phyloP scores from a whole-genome alignment of 2,329 filamentous ascomycete genomes.

The Alternaria novae-zelandiae region DNA sequence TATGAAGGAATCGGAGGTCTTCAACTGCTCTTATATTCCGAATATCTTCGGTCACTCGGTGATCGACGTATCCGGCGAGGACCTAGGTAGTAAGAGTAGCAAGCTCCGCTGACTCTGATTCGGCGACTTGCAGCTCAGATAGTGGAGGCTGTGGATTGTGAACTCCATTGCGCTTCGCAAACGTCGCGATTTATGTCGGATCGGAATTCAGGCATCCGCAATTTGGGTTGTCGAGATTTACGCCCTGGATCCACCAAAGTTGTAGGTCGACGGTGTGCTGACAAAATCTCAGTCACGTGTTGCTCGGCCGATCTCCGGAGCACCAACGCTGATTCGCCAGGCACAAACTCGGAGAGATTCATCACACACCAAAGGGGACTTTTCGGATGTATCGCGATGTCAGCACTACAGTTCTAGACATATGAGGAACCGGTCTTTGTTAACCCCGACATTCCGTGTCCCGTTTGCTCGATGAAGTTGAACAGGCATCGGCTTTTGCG shows the following conservation, averaged over 20 bases:
- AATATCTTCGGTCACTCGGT: constrained; percentile 6
- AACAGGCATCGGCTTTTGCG: not conserved
- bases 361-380: not conserved
- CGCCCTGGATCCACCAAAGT: not conserved
- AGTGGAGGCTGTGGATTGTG: not conserved
- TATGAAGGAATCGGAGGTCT: not conserved
- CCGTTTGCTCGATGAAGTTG: not conserved
- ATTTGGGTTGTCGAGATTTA: not conserved
- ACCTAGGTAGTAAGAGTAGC: not conserved
- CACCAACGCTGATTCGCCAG: not conserved
- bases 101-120: constrained; percentile 12
- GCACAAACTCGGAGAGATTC: not conserved
- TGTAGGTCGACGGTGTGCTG: not conserved
- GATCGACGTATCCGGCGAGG: constrained; percentile 10
- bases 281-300: not conserved
- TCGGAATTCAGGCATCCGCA: not conserved
- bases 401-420: not conserved
- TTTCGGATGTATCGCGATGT: not conserved
- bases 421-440: not conserved
- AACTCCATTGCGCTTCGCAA: not conserved
- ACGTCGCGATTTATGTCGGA: not conserved
- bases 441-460: not conserved
- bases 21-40: not conserved
- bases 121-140: not conserved
- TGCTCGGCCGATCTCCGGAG: constrained; percentile 2